These are phyloP conservation scores for Stylonectria norvegica DNA, from an alignment of 2,329 filamentous ascomycete genomes.

Conservation along the genomic window DNA sequence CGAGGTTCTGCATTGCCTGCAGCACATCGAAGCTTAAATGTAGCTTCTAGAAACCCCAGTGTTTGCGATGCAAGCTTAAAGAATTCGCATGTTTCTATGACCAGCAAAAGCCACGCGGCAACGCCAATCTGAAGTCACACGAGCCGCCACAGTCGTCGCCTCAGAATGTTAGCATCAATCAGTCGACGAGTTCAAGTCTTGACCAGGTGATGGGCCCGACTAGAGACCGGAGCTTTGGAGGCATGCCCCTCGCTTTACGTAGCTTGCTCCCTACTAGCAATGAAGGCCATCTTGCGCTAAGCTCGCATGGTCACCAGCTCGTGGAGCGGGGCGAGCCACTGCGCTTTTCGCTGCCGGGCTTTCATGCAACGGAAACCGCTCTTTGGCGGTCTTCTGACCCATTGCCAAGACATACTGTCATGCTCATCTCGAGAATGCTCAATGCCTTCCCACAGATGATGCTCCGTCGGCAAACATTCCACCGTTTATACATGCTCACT, in stretches of 20 bases:
- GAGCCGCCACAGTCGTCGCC: neutral
- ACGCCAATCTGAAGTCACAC: neutral
- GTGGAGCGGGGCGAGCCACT: too few species aligned
- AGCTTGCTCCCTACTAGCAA: neutral
- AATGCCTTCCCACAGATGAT: slow-evolving; percentile 32
- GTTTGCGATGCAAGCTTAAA: slow-evolving; percentile 16
- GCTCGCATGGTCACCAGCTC: too few species aligned
- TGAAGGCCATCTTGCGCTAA: too few species aligned
- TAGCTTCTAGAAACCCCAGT: slow-evolving; percentile 19
- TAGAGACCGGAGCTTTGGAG: neutral
- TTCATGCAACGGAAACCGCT: too few species aligned
- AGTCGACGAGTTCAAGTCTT: neutral
- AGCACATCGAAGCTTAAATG: slow-evolving; percentile 24
- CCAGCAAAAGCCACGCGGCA: neutral
- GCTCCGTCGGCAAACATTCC: slow-evolving; percentile 29
- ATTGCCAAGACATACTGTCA: slow-evolving; percentile 17
- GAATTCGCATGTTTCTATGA: slow-evolving; percentile 15
- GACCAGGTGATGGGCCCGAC: neutral
- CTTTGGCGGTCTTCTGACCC: slow-evolving; percentile 9
- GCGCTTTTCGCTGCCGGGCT: too few species aligned
- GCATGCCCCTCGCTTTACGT: neutral
- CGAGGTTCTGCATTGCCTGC: slow-evolving; percentile 21
- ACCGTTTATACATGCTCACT: slow-evolving; percentile 30
- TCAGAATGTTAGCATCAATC: neutral
- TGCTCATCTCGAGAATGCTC: slow-evolving; percentile 22